Evolutionary conservation across 805 yeast genomes (phyloP), one percentile per base, ranked within the genome.

Genomic region (Alloascoidea africana): DNA sequence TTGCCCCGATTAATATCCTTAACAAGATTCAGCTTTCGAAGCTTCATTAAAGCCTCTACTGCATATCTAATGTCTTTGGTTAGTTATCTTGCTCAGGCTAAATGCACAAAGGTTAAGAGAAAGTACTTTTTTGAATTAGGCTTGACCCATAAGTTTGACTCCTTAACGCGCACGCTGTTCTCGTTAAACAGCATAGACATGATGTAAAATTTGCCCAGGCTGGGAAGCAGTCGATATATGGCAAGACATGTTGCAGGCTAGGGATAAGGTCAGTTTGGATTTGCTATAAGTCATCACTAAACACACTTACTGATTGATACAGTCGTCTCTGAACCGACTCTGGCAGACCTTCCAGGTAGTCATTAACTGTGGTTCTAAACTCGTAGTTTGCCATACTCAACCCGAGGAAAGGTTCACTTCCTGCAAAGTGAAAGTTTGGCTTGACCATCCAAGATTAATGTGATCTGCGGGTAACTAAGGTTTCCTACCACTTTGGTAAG

Each of bases 201-300:
- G 36, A 89, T 75, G 49, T 80, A 78, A 55, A 84, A 80, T 53
- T 89, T 87, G 18, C 96, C 94, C 45, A 91, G 58, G 16, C 87
- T 76, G 0, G 98, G 96, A 14, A 91, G 65, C 41, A 91, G 63
- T 44, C 98, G 66, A 54, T 78, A 87, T n/a, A 91, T 77, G 2
- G 98, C 93, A 35, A 91, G 64, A 53, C 96, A 86, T 39, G 98
- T 84, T 8, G 96, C 95, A 2, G 98, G 95, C 37, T 47, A 39
- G 58, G 16, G 17, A 32, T 3, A 55, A 16, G 35, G 18, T 14
- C 5, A 39, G 36, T 34, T 19, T 41, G 38, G 30, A 16, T 36
- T 14, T 23, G n/a, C 13, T 8, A 23, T 23, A 8, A 23, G 8
- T 8, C n/a, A 23, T 17, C 37, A n/a, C 5, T 14, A 11, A n/a